phyloP scores from a whole-genome alignment of 2,329 filamentous ascomycete species.

The Fusarium camptoceras region DNA sequence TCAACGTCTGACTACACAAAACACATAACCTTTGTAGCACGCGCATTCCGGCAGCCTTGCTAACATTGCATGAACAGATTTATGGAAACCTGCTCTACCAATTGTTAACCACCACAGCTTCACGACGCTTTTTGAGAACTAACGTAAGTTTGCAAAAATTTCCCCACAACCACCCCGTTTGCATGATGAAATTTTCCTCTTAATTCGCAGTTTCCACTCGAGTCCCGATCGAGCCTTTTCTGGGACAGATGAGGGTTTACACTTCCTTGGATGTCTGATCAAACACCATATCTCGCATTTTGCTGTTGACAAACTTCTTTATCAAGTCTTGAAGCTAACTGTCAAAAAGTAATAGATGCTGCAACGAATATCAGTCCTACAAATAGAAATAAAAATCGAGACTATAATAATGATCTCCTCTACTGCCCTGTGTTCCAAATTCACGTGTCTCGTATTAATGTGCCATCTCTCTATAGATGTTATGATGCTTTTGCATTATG shows the following conservation, averaged over 20 bases:
- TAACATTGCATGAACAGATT: conserved; percentile 40
- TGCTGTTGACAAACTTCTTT: conserved; percentile 16
- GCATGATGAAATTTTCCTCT: conserved; percentile 79
- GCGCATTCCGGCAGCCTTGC: conserved; percentile 24
- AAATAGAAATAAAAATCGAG: neutral
- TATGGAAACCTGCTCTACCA: conserved; percentile 1
- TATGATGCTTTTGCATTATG: neutral
- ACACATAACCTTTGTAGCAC: conserved; percentile 15
- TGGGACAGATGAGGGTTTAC: conserved; percentile 75
- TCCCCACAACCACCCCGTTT: conserved; percentile 24
- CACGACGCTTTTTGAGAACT: neutral
- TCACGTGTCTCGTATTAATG: neutral
- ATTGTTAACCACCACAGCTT: conserved; percentile 25
- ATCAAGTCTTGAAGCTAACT: conserved; percentile 40
- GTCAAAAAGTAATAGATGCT: conserved; percentile 25
- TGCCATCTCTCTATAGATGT: neutral
- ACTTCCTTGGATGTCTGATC: conserved; percentile 84
- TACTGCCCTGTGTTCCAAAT: neutral
- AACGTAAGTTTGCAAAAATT: conserved; percentile 37
- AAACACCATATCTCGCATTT: conserved; percentile 40
- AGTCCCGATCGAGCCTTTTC: conserved; percentile 75
- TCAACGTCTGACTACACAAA: conserved; percentile 74
- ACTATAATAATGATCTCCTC: neutral
- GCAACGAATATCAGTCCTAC: neutral
- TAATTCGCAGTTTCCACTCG: conserved; percentile 93